Evolutionary conservation across 2,329 filamentous ascomycete species (phyloP), one percentile per base, ranked within the genome.

Genomic region (Cadophora sp.): DNA sequence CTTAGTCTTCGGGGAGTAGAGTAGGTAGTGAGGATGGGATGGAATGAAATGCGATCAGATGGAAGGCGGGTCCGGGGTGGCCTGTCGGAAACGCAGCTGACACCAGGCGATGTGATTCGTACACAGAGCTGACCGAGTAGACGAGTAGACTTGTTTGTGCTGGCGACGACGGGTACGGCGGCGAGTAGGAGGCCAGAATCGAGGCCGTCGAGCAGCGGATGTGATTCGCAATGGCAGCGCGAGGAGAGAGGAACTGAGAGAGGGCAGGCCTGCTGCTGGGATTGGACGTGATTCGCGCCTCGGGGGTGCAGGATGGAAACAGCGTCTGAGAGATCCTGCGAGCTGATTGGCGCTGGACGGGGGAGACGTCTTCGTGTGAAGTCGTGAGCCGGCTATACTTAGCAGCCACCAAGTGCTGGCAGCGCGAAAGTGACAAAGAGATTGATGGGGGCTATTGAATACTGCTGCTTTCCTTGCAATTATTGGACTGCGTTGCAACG

Each of bases 271-370:
- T 59, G 61, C 62, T 33, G 58, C 64, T 66, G 55, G 67, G 67
- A 73, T 70, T 70, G 68, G 71, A 69, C 66, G 74, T 73, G 72
- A 73, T 73, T 72, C 72, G 73, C 70, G 72, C 72, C 68, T 72
- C 60, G 63, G 59, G 62, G 66, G 64, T 75, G 73, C 70, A 74
- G 71, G 71, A 64, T 64, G 68, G 51, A 58, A 68, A 69, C 64
- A 67, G 68, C 70, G 68, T 67, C 59, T 71, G 69, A 39, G 67
- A 67, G 59, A 62, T 45, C 36, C 45, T 48, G 48, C 24, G 13
- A 30, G 43, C 22, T 72, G 68, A 73, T 73, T 73, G 71, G 72
- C 30, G 56, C 43, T 60, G 48, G 41, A 59, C 18, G 68, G 20
- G 30, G 16, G 30, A 47, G 47, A 56, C 27, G 27, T 33, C 41